Evolutionary conservation across 176 grass and related monocot genomes (phyloP).

Genomic region (Sorghum bicolor): Sorghum_bicolor_NCBIv3 NC_012873.2:52991501-52992000

Average conservation of each 20-base stretch:
- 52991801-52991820: conserved; percentile 54
- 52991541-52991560: conserved; percentile 69
- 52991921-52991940: not conserved
- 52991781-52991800: conserved; percentile 74
- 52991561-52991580: conserved; percentile 62
- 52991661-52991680: conserved; percentile 50
- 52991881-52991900: conserved; percentile 10
- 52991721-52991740: conserved; percentile 73
- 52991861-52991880: not conserved
- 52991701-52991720: conserved; percentile 46
- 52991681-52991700: conserved; percentile 71
- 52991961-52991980: not conserved
- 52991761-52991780: conserved; percentile 66
- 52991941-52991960: not conserved
- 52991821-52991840: conserved; percentile 58
- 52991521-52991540: conserved; percentile 69
- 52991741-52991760: conserved; percentile 49
- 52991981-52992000: not conserved
- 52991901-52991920: not conserved
- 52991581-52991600: conserved; percentile 68
- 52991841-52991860: conserved; percentile 56
- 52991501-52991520: conserved; percentile 52
- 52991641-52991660: conserved; percentile 51
- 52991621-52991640: conserved; percentile 59
- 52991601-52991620: conserved; percentile 60